Conservation (phyloP, 2,329 filamentous ascomycete genomes). For the Hypocreales sp. region DNA sequence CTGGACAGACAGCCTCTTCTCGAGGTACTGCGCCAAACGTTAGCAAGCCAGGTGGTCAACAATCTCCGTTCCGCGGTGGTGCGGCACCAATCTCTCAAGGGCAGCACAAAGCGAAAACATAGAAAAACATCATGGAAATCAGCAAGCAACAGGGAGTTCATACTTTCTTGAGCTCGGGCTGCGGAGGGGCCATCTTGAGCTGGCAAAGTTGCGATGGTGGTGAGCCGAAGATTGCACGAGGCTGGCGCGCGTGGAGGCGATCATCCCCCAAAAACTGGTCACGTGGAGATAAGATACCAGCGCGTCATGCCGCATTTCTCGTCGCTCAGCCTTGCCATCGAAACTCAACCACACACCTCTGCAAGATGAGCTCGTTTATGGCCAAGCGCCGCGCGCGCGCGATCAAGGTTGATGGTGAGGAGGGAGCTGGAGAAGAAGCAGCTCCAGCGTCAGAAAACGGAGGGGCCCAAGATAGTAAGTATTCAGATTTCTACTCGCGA, state of each 20-base stretch:
- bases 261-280: slow-evolving; percentile 16
- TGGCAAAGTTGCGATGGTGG: slow-evolving; percentile 1
- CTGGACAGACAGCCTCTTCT: slow-evolving; percentile 96
- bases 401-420: slow-evolving; percentile 55
- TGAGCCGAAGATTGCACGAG: slow-evolving; percentile 5
- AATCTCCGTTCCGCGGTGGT: too few species aligned
- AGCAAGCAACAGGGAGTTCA: neutral
- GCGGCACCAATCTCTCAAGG: too few species aligned
- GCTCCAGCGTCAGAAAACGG: slow-evolving; percentile 9
- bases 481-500: slow-evolving; percentile 7
- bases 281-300: slow-evolving; percentile 34
- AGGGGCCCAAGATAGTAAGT: slow-evolving; percentile 21
- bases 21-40: slow-evolving; percentile 61
- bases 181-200: slow-evolving; percentile 85
- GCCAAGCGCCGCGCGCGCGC: slow-evolving; percentile 58
- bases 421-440: slow-evolving; percentile 24
- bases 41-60: too few species aligned
- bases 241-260: slow-evolving; percentile 10
- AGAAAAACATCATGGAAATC: too few species aligned
- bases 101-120: too few species aligned
- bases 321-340: neutral
- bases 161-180: slow-evolving; percentile 98
- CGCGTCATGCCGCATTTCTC: slow-evolving; percentile 2
- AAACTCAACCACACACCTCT: too few species aligned
- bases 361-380: slow-evolving; percentile 37